phyloP scores from a whole-genome alignment of 305 asterid species.

The Stenogyne calaminthoides region DNA sequence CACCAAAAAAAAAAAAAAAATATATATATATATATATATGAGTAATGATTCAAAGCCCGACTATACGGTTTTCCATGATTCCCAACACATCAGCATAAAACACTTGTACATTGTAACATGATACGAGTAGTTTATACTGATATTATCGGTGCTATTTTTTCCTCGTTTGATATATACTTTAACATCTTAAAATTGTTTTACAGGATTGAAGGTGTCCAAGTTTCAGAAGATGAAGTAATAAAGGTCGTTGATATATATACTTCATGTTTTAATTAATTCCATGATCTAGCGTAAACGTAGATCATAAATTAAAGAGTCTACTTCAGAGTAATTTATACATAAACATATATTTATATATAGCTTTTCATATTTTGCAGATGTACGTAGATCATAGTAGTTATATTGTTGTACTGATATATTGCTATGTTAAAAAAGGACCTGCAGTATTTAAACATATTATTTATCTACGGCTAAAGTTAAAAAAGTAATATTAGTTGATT shows the following conservation, averaged over 20 bases:
- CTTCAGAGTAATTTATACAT: conserved; percentile 25
- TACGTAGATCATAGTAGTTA: conserved; percentile 9
- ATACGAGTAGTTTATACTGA: no score
- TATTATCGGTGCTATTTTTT: no score
- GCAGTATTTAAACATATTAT: background rate
- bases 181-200: conserved; percentile 7
- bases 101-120: no score
- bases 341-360: background rate
- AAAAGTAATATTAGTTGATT: no score
- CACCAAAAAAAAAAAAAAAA: no score
- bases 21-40: no score
- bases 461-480: background rate
- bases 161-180: background rate
- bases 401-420: background rate
- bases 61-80: no score
- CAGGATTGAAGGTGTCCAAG: conserved; percentile 26
- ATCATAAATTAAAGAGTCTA: background rate
- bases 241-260: conserved; percentile 13
- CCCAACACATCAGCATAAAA: no score
- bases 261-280: conserved; percentile 9
- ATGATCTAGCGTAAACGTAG: conserved; percentile 13
- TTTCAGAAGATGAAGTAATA: conserved; percentile 19
- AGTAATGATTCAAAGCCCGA: no score
- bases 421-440: conserved; percentile 8
- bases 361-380: conserved; percentile 7